These are phyloP conservation scores for Pseudevernia furfuracea DNA, from an alignment of 495 filamentous ascomycete species.

Conservation along the genomic window DNA sequence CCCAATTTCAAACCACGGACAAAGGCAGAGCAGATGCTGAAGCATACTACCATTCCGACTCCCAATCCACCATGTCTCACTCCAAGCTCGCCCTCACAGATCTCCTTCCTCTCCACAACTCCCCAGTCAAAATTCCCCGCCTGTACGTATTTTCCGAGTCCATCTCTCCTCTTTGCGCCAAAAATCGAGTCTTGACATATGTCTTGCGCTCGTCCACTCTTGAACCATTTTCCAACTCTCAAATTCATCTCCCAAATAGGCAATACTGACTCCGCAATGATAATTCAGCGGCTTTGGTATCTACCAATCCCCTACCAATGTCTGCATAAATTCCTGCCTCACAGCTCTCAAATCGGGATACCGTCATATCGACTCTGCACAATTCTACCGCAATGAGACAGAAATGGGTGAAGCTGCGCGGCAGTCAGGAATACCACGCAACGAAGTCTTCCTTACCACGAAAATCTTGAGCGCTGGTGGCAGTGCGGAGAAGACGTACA, in stretches of 20 bases:
- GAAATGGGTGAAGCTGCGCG: slow-evolving; percentile 58
- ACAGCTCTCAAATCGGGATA: slow-evolving; percentile 58
- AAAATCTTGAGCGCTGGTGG: slow-evolving; percentile 54
- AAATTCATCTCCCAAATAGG: no score
- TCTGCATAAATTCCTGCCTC: slow-evolving; percentile 49
- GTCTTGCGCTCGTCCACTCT: no score
- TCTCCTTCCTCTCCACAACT: slow-evolving; percentile 48
- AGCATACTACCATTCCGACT: slow-evolving; percentile 14
- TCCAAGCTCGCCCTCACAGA: slow-evolving; percentile 44
- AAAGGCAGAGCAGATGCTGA: slow-evolving; percentile 18
- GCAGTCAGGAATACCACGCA: slow-evolving; percentile 45
- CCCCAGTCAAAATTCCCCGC: slow-evolving; percentile 48
- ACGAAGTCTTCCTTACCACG: slow-evolving; percentile 57
- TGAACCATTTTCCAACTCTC: no score
- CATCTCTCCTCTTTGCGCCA: no score
- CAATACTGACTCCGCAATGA: no score
- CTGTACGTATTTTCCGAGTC: no score
- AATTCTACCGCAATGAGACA: slow-evolving; percentile 61
- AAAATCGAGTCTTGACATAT: no score
- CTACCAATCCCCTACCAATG: slow-evolving; percentile 47
- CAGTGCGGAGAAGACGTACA: slow-evolving; percentile 51
- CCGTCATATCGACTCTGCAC: slow-evolving; percentile 66
- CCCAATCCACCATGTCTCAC: slow-evolving; percentile 16
- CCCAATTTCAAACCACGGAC: slow-evolving; percentile 19
- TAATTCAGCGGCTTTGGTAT: slow-evolving; percentile 78